These are phyloP conservation scores for Evansstolkia leycettana DNA, from an alignment of 495 filamentous ascomycete genomes.

Conservation along the genomic window DNA sequence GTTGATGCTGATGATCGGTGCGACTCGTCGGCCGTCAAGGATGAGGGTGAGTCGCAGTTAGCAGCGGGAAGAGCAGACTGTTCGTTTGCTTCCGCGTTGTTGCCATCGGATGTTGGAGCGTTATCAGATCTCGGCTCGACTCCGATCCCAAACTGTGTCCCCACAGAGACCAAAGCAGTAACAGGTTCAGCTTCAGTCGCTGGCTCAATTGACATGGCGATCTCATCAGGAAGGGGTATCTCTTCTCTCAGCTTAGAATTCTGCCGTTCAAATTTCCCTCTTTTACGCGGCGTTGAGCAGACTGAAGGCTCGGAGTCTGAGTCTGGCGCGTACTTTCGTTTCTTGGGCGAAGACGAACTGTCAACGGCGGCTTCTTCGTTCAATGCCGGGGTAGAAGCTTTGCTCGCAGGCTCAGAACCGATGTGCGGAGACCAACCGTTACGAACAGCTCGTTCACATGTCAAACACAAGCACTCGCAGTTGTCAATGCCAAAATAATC, in stretches of 20 bases:
- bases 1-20: conserved; percentile 27
- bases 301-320: conserved; percentile 23
- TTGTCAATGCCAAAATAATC: conserved; percentile 95
- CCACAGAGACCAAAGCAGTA: not conserved
- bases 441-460: conserved; percentile 60
- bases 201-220: conserved; percentile 4
- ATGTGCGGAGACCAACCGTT: conserved; percentile 65
- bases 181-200: not conserved
- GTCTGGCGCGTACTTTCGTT: conserved; percentile 30
- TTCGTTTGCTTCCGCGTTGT: not conserved
- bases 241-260: conserved; percentile 30
- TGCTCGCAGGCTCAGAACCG: conserved; percentile 26
- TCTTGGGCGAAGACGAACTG: conserved; percentile 14
- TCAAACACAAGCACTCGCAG: conserved; percentile 84
- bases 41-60: conserved; percentile 20
- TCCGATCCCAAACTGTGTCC: not conserved
- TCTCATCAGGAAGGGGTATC: conserved; percentile 23
- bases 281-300: conserved; percentile 23
- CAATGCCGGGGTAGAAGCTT: conserved; percentile 23
- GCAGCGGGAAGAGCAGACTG: conserved; percentile 2
- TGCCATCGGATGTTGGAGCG: not conserved
- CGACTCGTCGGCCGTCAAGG: conserved; percentile 20
- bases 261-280: conserved; percentile 24
- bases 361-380: conserved; percentile 16
- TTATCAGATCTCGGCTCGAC: no score